Base-by-base conservation (phyloP, 2,329 filamentous ascomycete genomes). In the Dryadomyces quercus-mongolicae region DNA sequence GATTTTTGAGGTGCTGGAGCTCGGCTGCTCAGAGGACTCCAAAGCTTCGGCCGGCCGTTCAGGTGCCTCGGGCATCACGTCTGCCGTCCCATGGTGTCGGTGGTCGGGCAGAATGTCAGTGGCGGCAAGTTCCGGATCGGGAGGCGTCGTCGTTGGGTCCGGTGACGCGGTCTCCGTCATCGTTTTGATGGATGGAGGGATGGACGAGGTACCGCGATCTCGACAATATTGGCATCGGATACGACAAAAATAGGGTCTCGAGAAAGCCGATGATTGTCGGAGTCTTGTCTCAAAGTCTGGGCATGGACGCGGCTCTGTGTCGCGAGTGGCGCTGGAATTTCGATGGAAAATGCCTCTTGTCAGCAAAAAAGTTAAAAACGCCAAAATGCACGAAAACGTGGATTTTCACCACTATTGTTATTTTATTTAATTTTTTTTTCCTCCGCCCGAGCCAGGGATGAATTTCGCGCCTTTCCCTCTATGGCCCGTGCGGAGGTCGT, bases 161-260 rank as follows among this genome's bases (percentile, higher is more conserved):
- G 73, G 70, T 70, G 76, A 80, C 77, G 77, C 78, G 77, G 70
- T 78, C 72, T 74, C 73, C 70, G 74, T 76, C 78, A 81, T 81
- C 74, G 71, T 78, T 71, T 65, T 67, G 62, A 68, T 58, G 64
- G 68, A 61, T 61, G 62, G 62, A 61, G 66, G 67, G 67, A 68
- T 69, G 68, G 67, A 65, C 64, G 67, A 66, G 66, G 71, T 71
- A 71, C 72, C 73, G 75, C 71, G 69, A 74, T 70, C 73, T 77
- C 75, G 67, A 70, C 71, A 74, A 72, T 71, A 70, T 66, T 71
- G 67, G 75, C 80, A 84, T 83, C 74, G 77, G 78, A 68, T 63
- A 67, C 56, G 67, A 64, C 67, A 66, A 78, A 78, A 80, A 69
- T 67, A 70, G 71, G 65, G 74, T 84, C 80, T 74, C 74, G 68